A percentile compares a stretch with the other conserved stretches of the same genome.
These are phyloP conservation scores for Rhinocladiella similis DNA, from an alignment of 2,329 filamentous ascomycete species.

Conservation along the genomic window DNA sequence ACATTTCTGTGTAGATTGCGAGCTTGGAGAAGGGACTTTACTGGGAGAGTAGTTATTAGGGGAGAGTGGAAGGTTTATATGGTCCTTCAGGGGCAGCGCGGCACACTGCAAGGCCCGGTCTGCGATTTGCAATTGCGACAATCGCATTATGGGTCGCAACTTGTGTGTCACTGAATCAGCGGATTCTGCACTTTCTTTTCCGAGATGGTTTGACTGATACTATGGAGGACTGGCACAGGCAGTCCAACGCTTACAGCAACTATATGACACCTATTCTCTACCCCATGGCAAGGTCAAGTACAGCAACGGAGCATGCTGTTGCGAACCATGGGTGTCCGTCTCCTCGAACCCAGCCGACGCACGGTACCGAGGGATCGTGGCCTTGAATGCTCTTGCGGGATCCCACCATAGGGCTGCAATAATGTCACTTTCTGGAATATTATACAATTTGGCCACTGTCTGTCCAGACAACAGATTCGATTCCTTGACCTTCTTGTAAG, in stretches of 20 bases:
- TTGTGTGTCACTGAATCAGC: no score
- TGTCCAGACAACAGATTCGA: conserved; percentile 37
- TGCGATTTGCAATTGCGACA: no score
- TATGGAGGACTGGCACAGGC: no score
- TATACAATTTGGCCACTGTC: conserved; percentile 32
- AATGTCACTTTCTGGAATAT: conserved; percentile 30
- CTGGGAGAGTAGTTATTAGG: no score
- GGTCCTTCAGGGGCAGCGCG: no score
- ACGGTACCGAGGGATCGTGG: conserved; percentile 42
- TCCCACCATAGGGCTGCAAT: conserved; percentile 45
- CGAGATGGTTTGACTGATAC: no score
- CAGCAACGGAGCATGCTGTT: conserved; percentile 41
- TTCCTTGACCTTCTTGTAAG: conserved; percentile 40
- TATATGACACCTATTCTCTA: background rate
- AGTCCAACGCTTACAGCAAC: no score
- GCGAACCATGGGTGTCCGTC: conserved; percentile 41
- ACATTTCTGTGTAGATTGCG: no score
- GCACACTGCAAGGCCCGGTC: background rate
- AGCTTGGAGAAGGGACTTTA: no score
- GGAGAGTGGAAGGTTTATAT: no score
- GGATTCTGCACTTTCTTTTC: no score
- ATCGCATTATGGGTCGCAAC: no score
- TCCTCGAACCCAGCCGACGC: conserved; percentile 38
- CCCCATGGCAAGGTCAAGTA: conserved; percentile 24
- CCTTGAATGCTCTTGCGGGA: conserved; percentile 50